These are phyloP conservation scores for Ascoidea rubescens DNA, from an alignment of 805 yeast genomes.

Conservation along the genomic window DNA sequence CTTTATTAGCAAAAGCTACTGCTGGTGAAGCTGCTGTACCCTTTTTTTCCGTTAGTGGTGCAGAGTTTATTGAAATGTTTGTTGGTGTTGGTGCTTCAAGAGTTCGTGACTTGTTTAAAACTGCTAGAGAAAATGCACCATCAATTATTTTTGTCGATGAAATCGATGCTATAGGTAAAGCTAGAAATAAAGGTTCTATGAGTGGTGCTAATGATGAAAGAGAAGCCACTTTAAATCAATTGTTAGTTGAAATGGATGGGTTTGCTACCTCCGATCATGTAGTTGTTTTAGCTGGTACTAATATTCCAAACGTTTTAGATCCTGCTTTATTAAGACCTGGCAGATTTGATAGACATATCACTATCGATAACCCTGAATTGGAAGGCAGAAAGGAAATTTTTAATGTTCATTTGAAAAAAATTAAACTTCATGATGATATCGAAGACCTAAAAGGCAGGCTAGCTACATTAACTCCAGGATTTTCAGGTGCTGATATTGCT, in stretches of 20 bases:
- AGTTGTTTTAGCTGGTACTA: slow-evolving; percentile 95
- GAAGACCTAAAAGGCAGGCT: slow-evolving; percentile 66
- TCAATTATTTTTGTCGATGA: slow-evolving; percentile 95
- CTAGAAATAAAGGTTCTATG: slow-evolving; percentile 56
- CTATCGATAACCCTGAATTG: slow-evolving; percentile 85
- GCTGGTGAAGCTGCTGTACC: slow-evolving; percentile 99
- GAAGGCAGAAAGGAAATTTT: slow-evolving; percentile 92
- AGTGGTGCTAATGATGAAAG: slow-evolving; percentile 90
- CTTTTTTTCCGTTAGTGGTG: slow-evolving; percentile 88
- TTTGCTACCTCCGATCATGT: slow-evolving; percentile 84
- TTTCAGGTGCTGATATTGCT: slow-evolving; percentile 97
- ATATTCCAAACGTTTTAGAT: slow-evolving; percentile 88
- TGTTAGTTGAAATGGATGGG: slow-evolving; percentile 98
- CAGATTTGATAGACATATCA: slow-evolving; percentile 87
- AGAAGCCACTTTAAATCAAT: slow-evolving; percentile 90
- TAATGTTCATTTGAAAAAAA: slow-evolving; percentile 66
- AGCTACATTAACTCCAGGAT: slow-evolving; percentile 95
- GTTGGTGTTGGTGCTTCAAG: slow-evolving; percentile 99
- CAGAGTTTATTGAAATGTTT: slow-evolving; percentile 97
- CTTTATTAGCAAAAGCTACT: slow-evolving; percentile 91
- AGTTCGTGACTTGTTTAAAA: slow-evolving; percentile 87
- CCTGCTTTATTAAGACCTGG: slow-evolving; percentile 94
- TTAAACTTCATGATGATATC: slow-evolving; percentile 42
- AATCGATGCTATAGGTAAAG: slow-evolving; percentile 98
- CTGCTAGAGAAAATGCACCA: slow-evolving; percentile 91